Base-by-base conservation (phyloP, 176 grass and related monocot species). In the Aegilops bicornis region DNA sequence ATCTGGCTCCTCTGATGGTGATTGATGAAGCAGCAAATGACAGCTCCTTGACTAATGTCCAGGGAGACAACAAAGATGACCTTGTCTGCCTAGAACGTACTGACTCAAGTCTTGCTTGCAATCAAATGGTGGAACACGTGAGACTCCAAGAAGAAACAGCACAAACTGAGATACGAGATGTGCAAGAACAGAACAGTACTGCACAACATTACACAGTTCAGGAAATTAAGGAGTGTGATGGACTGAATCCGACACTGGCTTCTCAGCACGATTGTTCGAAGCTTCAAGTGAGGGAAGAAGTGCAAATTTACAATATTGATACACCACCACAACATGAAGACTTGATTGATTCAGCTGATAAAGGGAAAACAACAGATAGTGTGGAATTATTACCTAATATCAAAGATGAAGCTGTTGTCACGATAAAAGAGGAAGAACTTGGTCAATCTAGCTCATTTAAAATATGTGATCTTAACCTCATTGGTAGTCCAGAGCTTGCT, bases 381-480 rank as follows among this genome's bases (percentile, higher is more conserved):
- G 20, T 56, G 3, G 66, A 70, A 76, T 80, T 91, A 45, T 78
- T 83, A 87, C 89, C 88, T 8, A 92, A 88, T 48, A 73, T 84
- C 9, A 17, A 69, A 81, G 83, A 16, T 64, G 85, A 86, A 79
- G 9, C 83, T 73, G 71, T 43, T 80, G 73, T 70, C 5, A 76
- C 36, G 54, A 79, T 88, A 67, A 88, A 96, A 88, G 88, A 94
- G 64, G 84, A 89, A 83, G 94, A 92, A 29, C 72, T 87, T 37
- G 79, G 68, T 29, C 86, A 90, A 61, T 76, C 90, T 68, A 83
- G 70, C 52, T 94, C 96, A 63, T 98, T 99, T 96, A 92, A 98
- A 85, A 94, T 89, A 35, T 87, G 87, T 82, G 97, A 96, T 83
- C 94, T 96, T 35, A 99, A 99, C 80, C 78, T 99, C 50, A 83